A percentile compares a stretch with the other conserved stretches of the same genome.
phyloP scores from a whole-genome alignment of 2,329 filamentous ascomycete species.

The Fusarium gaditjirri region DNA sequence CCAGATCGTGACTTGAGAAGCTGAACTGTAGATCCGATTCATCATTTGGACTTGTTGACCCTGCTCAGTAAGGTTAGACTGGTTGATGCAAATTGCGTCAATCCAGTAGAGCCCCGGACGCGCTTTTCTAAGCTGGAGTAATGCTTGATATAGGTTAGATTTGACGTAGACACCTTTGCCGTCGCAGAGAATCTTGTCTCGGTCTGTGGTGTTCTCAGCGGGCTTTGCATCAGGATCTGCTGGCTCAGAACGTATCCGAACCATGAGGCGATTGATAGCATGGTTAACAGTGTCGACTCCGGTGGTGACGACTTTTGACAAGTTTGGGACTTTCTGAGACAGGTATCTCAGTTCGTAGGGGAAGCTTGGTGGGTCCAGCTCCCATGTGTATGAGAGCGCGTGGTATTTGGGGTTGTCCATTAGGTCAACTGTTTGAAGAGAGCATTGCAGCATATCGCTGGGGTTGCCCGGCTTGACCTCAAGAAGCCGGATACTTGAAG shows the following conservation, averaged over 20 bases:
- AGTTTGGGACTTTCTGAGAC: background rate
- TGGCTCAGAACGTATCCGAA: background rate
- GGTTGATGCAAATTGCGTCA: background rate
- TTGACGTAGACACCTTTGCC: background rate
- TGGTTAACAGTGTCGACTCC: background rate
- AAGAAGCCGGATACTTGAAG: background rate
- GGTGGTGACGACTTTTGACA: background rate
- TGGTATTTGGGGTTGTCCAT: background rate
- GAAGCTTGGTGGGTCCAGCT: background rate
- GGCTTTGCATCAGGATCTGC: background rate
- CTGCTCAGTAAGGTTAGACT: background rate
- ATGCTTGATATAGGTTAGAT: background rate
- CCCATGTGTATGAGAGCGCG: background rate
- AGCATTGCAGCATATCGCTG: background rate
- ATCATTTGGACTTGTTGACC: background rate
- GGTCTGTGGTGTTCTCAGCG: background rate
- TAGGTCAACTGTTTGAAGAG: background rate
- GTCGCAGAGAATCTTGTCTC: background rate
- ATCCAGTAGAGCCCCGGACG: background rate
- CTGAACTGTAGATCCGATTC: background rate
- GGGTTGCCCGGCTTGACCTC: background rate
- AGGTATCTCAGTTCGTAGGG: background rate
- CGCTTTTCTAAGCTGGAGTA: background rate
- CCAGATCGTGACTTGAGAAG: background rate
- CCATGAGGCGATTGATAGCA: background rate